Evolutionary conservation across 371 early-diverging fungal genomes (phyloP), one percentile per base, ranked within the genome.

Genomic region (Syncephalastrum racemosum): DNA sequence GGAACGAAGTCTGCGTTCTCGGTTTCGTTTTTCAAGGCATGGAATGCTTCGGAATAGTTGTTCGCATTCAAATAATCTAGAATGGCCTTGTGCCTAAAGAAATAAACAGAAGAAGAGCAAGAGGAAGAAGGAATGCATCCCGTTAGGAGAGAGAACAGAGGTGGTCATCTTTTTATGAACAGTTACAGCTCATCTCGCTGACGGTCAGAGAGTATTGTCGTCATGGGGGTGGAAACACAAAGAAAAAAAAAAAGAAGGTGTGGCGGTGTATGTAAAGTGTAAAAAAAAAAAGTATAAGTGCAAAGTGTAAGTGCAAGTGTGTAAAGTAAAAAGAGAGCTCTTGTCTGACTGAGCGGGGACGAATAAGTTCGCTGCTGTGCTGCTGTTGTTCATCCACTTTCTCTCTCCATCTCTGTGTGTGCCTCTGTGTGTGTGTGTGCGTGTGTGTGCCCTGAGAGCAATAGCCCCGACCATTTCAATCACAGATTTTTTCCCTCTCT

Each of bases 61-160:
- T 76, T 81, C 7, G 88, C 75, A 54, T 80, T 82, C 57, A 96
- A 77, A 70, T 92, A 96, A 70, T 95, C 96, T 40, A 95, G 70
- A 47, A 96, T 84, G 41, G 94, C 87, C 58, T 87, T 87, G 62
- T 86, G 86, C 46, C 93, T 93, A 62, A 20, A 19, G 41, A n/a
- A 44, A 23, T 20, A 31, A 48, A 23, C 42, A 46, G 24, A 41
- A 22, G 51, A 43, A 23, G 15, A 16, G 40, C 42, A 27, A 54
- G 13, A 46, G n/a, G n/a, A 46, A 47, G 27, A 62, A 53, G 20
- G 16, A 10, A 40, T 22, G 46, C 25, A 46, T 41, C 13, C 43
- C 54, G 12, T 25, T 42, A 27, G 3, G 13, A 54, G 7, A 24
- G 15, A 7, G n/a, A 46, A 15, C 7, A 4, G 10, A 24, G 10